Base-by-base conservation (phyloP, 2,329 filamentous ascomycete species). In the Orbilia quercus region DNA sequence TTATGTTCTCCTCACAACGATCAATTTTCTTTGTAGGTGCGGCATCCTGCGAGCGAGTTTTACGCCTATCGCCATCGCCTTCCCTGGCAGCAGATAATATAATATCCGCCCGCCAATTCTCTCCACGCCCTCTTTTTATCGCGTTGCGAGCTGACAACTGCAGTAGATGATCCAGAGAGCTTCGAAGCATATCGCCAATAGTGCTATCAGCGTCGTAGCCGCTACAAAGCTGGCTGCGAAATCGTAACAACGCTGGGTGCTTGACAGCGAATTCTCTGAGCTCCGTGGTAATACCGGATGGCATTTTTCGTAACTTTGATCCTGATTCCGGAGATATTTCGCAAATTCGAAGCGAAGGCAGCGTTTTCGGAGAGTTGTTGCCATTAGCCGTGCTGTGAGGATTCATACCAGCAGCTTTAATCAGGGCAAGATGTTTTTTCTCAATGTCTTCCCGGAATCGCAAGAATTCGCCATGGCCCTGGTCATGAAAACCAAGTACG, bases 381-480 rank as follows among this genome's bases (percentile, higher is more conserved):
- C n/a, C n/a, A n/a, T n/a, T n/a, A n/a, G n/a, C n/a, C n/a, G n/a
- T n/a, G 14, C 4, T 16, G 18, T 38, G 11, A 23, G 22, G 34
- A 18, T 53, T 11, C 7, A 66, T 31, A 0, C 42, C 50, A 0
- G 51, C 62, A 9, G 25, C 51, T n/a, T 11, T 7, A 9, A 66
- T 23, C 16, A 66, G 20, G 1, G 42, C 50, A 25, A 38, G 31
- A 9, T 66, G 51, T n/a, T 57, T 66, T 11, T 31, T 40, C 34
- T 58, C 51, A 20, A 66, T 16, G 11, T 66, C 62, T 48, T 66
- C 62, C 25, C 62, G 23, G 28, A 66, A 66, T 7, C 62, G 50
- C 2, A 50, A 28, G 42, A 66, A 66, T 25, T 66, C 62, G 12
- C 38, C 28, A 28, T 66, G 62, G 2, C 51, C 51, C 14, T 50